Base-by-base conservation (phyloP, 2,329 filamentous ascomycete species). In the Alternaria hordeiaustralica region DNA sequence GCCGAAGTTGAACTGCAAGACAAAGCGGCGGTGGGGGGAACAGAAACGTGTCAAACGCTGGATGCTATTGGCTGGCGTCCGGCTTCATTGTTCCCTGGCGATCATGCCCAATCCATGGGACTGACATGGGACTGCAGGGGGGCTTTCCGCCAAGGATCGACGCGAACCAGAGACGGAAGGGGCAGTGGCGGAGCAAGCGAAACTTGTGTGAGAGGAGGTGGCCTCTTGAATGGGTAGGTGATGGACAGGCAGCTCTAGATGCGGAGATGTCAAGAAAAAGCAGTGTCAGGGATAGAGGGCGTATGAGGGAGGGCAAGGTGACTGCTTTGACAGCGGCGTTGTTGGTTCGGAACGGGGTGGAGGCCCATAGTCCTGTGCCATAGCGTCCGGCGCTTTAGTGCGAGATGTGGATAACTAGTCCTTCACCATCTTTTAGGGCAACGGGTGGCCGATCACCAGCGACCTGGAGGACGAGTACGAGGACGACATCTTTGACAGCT, bases 71-170 rank as follows among this genome's bases (percentile, higher is more conserved):
- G 65, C 56, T 43, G 33, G 43, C 28, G 11, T 30, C 45, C 45
- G 54, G 53, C 54, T 45, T 61, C 45, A 43, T 36, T 46, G 54
- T 58, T 58, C 55, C 55, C 63, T 59, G 57, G 53, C 57, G 50
- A 65, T 65, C 55, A 58, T 62, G 63, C 50, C 50, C 49, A 56
- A 58, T 55, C 46, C 53, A 44, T 41, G 53, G 53, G n/a, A 41
- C 56, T 65, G 63, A 63, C 53, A 44, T 41, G 53, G 53, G n/a
- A 45, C 56, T 65, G 63, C 65, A 67, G 62, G 65, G 65, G 57
- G 62, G 50, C 45, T 36, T 43, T 44, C 49, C 36, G 59, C 56
- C 59, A 63, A 65, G 59, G 60, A 61, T 56, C 55, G 54, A 58
- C 55, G 47, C 54, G 53, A 51, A 41, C 55, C 60, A 53, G 45